Evolutionary conservation across 345 rosid species (phyloP).

Genomic region (Populus tremula): DNA sequence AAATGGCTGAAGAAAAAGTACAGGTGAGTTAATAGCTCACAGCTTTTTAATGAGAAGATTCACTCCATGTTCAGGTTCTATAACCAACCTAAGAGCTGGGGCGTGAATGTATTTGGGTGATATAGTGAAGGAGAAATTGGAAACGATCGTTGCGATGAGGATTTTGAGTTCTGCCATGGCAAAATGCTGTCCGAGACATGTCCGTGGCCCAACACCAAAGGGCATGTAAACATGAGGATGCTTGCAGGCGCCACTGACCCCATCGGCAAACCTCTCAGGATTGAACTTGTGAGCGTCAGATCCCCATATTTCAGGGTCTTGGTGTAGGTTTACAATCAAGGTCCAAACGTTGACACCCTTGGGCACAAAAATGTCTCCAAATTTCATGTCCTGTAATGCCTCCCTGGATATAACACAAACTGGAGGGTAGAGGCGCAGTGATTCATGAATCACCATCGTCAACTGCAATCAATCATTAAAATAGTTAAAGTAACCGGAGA

Average conservation of each 20-base stretch:
- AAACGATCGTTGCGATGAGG: neutral
- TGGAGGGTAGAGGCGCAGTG: slow-evolving; percentile 14
- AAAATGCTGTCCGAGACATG: slow-evolving; percentile 11
- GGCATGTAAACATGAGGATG: slow-evolving; percentile 10
- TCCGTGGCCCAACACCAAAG: slow-evolving; percentile 5
- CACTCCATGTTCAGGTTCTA: slow-evolving; percentile 4
- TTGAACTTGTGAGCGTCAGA: slow-evolving; percentile 15
- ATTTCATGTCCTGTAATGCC: slow-evolving; percentile 4
- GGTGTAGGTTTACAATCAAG: neutral
- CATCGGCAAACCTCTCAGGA: slow-evolving; percentile 13
- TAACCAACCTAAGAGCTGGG: neutral
- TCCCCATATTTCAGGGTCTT: slow-evolving; percentile 17
- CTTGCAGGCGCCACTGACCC: slow-evolving; percentile 13
- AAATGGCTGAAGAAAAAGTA: no score
- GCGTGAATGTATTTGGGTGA: slow-evolving; percentile 18
- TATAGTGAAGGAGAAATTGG: slow-evolving; percentile 3
- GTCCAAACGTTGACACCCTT: slow-evolving; percentile 14
- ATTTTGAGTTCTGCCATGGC: slow-evolving; percentile 13
- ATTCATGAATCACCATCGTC: slow-evolving; percentile 16
- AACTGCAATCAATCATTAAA: neutral
- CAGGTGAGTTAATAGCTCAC: no score
- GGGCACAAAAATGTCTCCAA: slow-evolving; percentile 10
- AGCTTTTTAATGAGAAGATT: neutral
- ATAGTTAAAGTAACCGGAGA: neutral
- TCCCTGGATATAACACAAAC: slow-evolving; percentile 6